These are phyloP conservation scores for Fusarium odoratissimum DNA, from an alignment of 2,329 filamentous ascomycete genomes.

Conservation along the genomic window DNA sequence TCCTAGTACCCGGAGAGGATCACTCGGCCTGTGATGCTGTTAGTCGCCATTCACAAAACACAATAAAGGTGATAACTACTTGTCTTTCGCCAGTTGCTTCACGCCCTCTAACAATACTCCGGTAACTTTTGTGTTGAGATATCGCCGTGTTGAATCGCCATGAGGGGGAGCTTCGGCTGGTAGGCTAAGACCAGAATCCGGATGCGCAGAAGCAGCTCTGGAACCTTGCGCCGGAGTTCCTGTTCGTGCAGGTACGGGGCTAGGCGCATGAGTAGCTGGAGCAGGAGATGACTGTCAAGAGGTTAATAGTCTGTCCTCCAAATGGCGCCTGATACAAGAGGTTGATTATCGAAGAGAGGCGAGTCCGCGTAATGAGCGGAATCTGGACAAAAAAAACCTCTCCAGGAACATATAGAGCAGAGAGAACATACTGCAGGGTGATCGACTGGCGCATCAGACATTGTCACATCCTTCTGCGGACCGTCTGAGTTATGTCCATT, in stretches of 20 bases:
- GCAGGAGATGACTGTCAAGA: slow-evolving; percentile 53
- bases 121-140: slow-evolving; percentile 78
- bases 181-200: slow-evolving; percentile 64
- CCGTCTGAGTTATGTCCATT: slow-evolving; percentile 40
- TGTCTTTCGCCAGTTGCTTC: slow-evolving; percentile 77
- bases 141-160: slow-evolving; percentile 76
- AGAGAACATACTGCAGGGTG: slow-evolving; percentile 52
- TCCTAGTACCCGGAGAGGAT: slow-evolving; percentile 75
- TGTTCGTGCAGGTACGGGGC: slow-evolving; percentile 57
- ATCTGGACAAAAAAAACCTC: too few relatives aligned
- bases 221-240: slow-evolving; percentile 64
- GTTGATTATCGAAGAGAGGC: background rate
- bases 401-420: background rate
- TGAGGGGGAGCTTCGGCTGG: slow-evolving; percentile 71
- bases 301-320: slow-evolving; percentile 16
- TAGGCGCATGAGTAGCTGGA: slow-evolving; percentile 52
- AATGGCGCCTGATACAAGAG: slow-evolving; percentile 1
- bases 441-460: slow-evolving; percentile 58
- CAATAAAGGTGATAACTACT: slow-evolving; percentile 64
- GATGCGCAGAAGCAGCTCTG: slow-evolving; percentile 67
- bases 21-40: slow-evolving; percentile 63
- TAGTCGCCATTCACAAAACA: slow-evolving; percentile 2
- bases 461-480: slow-evolving; percentile 54
- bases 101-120: slow-evolving; percentile 77
- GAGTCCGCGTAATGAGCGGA: background rate